Evolutionary conservation across 805 yeast genomes (phyloP).

Genomic region (Pichia thaimueangensis): DNA sequence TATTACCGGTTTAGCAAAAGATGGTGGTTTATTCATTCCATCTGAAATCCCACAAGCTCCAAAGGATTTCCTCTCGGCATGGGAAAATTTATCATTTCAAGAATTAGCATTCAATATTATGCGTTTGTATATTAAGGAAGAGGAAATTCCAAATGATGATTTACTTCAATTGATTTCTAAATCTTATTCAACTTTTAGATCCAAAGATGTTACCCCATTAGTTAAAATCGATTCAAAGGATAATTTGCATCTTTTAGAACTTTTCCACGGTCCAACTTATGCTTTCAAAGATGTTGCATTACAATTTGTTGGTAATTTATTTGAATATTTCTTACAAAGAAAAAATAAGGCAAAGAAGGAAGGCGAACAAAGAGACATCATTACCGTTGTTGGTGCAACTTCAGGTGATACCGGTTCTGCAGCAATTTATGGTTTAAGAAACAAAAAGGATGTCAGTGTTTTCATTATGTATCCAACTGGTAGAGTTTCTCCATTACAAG

Average conservation of each 20-base stretch:
- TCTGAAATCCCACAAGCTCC: slow-evolving; percentile 64
- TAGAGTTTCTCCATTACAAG: slow-evolving; percentile 95
- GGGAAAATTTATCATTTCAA: slow-evolving; percentile 74
- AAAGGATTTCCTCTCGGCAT: slow-evolving; percentile 47
- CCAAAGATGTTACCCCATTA: slow-evolving; percentile 84
- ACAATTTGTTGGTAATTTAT: slow-evolving; percentile 95
- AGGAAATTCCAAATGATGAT: slow-evolving; percentile 70
- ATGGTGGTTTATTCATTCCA: slow-evolving; percentile 94
- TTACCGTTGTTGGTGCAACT: slow-evolving; percentile 98
- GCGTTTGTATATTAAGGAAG: slow-evolving; percentile 65
- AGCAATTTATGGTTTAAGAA: slow-evolving; percentile 95
- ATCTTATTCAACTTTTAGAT: slow-evolving; percentile 88
- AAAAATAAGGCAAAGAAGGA: slow-evolving; percentile 49
- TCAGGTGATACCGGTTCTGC: slow-evolving; percentile 99
- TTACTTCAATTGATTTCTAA: slow-evolving; percentile 53
- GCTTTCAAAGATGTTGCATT: slow-evolving; percentile 98
- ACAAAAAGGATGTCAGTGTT: slow-evolving; percentile 95
- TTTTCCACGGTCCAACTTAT: slow-evolving; percentile 98
- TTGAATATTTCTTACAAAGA: slow-evolving; percentile 84
- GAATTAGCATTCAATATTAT: slow-evolving; percentile 84
- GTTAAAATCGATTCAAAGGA: slow-evolving; percentile 40
- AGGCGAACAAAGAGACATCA: slow-evolving; percentile 55
- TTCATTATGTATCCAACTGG: slow-evolving; percentile 96
- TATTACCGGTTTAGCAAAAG: slow-evolving; percentile 88
- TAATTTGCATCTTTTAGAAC: slow-evolving; percentile 72